Evolutionary conservation across 768 basidiomycete species (phyloP), one percentile per base, ranked within the genome.

Genomic region (Filobasidium wieringae): DNA sequence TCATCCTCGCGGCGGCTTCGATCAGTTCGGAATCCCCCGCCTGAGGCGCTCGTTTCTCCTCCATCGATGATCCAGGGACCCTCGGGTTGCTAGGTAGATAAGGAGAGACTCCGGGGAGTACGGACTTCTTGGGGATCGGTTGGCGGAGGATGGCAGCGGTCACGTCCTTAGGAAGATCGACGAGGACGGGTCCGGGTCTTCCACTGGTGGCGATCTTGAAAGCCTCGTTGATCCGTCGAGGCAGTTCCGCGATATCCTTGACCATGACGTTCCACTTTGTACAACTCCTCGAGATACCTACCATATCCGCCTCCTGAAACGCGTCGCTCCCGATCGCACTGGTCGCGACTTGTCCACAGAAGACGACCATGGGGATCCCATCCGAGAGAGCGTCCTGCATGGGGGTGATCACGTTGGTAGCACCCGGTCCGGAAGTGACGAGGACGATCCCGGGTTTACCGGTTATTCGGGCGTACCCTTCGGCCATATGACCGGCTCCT

Each of bases 201-300:
- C 95, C 95, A 7, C 90, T 88, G 0, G 89, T 92, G 14, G 95
- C 95, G 63, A 99, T 97, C 75, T 96, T 95, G 82, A 99, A 97
- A 0, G 95, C 95, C 74, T 99, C 95, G 71, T 96, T 97, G 71
- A 97, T 93, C 58, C 95, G 80, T 40, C 93, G 79, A 14, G 95
- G 95, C 2, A 97, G 80, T 74, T 97, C 95, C 12, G 87, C 74
- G 59, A 97, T 88, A 69, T 92, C 92, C 75, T 96, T 97, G 52
- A 97, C 88, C 91, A 97, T 93, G 60, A 99, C 93, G 71, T 99
- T 97, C 95, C 95, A 97, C 74, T 97, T 99, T 26, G 95, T 97
- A 77, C 95, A 99, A 66, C 85, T 84, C 51, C 93, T 80, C 30
- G 92, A 95, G 74, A 97, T 99, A 50, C 95, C 95, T 56, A 99